phyloP scores from a whole-genome alignment of 148 eudicot species.

The Heliosperma pusillum region DNA sequence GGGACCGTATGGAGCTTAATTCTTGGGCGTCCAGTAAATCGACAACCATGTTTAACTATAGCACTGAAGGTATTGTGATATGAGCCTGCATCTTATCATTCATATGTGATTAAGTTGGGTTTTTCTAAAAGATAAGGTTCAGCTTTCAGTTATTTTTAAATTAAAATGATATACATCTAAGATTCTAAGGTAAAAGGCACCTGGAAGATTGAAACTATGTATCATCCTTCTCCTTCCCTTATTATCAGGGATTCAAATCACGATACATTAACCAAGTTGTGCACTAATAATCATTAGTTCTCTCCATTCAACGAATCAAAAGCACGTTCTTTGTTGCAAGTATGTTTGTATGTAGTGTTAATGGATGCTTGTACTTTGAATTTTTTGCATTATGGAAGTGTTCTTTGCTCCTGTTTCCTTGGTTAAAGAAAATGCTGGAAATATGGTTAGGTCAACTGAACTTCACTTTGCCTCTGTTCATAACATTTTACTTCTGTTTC shows the following conservation, averaged over 20 bases:
- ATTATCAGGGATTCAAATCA: too few species aligned
- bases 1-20: conserved; percentile 92
- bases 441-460: not conserved
- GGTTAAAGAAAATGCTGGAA: not conserved
- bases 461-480: not conserved
- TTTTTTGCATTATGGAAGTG: not conserved
- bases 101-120: not conserved
- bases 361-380: too few species aligned
- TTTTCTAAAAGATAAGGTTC: not conserved
- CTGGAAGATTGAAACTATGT: not conserved
- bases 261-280: too few species aligned
- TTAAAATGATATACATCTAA: not conserved
- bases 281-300: not conserved
- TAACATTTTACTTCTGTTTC: not conserved
- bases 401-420: not conserved
- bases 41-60: conserved; percentile 73
- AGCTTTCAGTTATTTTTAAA: not conserved
- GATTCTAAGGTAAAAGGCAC: not conserved
- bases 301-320: not conserved
- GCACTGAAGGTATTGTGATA: conserved; percentile 65
- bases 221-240: too few species aligned
- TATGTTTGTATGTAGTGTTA: too few species aligned
- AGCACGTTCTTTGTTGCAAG: too few species aligned
- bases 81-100: conserved; percentile 18
- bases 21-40: conserved; percentile 68